phyloP scores from a whole-genome alignment of 352 stramenopile genomes.

The Achlya hypogyna region DNA sequence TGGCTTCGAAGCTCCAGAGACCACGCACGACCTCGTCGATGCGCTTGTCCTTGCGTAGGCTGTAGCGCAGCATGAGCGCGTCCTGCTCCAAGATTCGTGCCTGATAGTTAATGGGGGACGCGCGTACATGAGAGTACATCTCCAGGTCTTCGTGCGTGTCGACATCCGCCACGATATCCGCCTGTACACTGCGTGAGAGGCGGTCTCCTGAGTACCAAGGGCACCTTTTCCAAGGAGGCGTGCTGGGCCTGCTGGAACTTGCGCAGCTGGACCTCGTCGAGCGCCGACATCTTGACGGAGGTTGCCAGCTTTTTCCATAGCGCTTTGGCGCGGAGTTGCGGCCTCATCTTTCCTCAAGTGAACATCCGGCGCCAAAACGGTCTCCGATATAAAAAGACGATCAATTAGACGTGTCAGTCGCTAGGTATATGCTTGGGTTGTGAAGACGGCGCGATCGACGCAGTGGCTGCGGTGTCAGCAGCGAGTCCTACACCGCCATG shows the following conservation, averaged over 20 bases:
- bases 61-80: slow-evolving; percentile 9
- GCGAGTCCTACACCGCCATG: background rate
- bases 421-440: slow-evolving; percentile 6
- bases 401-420: background rate
- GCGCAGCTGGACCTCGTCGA: slow-evolving; percentile 5
- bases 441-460: slow-evolving; percentile 5
- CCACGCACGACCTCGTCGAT: background rate
- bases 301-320: slow-evolving; percentile 11
- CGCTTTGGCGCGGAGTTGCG: background rate
- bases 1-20: slow-evolving; percentile 6
- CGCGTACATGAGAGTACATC: background rate
- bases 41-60: background rate
- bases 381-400: background rate
- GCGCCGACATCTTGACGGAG: background rate
- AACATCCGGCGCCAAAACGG: background rate
- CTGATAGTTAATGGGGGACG: background rate
- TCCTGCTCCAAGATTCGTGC: background rate
- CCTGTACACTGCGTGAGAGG: background rate
- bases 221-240: background rate
- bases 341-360: background rate
- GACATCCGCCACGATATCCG: background rate
- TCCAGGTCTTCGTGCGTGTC: background rate
- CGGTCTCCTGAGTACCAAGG: background rate
- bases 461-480: background rate
- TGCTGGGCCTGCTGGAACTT: slow-evolving; percentile 10